Conservation (phyloP, 345 rosid genomes). For the Hevea brasiliensis region DNA sequence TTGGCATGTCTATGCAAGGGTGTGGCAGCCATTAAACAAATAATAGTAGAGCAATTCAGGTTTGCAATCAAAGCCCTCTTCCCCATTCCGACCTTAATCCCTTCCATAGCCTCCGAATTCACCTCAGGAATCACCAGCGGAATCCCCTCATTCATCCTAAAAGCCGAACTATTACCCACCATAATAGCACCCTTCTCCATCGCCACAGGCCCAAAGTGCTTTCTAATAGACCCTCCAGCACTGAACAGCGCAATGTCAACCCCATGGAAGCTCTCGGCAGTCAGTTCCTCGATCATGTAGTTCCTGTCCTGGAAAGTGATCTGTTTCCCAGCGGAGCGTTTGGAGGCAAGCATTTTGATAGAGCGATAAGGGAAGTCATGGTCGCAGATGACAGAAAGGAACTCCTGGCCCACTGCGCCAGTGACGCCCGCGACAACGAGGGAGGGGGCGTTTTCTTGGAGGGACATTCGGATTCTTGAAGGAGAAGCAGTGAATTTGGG, state of each 20-base stretch:
- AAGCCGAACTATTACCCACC: slow-evolving; percentile 94
- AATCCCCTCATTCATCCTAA: slow-evolving; percentile 77
- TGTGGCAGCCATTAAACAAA: slow-evolving; percentile 96
- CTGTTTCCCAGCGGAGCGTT: slow-evolving; percentile 85
- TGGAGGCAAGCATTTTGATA: slow-evolving; percentile 90
- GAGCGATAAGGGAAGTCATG: slow-evolving; percentile 91
- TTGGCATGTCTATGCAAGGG: slow-evolving; percentile 90
- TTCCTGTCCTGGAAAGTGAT: slow-evolving; percentile 57
- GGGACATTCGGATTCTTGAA: slow-evolving; percentile 67
- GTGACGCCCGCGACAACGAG: slow-evolving; percentile 91
- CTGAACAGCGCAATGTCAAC: slow-evolving; percentile 87
- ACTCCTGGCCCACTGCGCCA: slow-evolving; percentile 93
- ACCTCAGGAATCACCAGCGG: slow-evolving; percentile 97
- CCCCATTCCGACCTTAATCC: slow-evolving; percentile 61
- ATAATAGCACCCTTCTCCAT: slow-evolving; percentile 74
- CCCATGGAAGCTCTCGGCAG: slow-evolving; percentile 72
- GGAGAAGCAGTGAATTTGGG: slow-evolving; percentile 32
- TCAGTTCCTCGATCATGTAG: slow-evolving; percentile 81
- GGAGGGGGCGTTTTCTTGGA: slow-evolving; percentile 75
- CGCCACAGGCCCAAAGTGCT: slow-evolving; percentile 77
- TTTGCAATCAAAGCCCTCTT: slow-evolving; percentile 94
- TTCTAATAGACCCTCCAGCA: slow-evolving; percentile 93
- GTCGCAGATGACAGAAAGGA: slow-evolving; percentile 80
- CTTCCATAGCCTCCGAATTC: slow-evolving; percentile 85
- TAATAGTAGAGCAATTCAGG: slow-evolving; percentile 95